These are phyloP conservation scores for Boletus vermiculosoides DNA, from an alignment of 768 basidiomycete genomes.

Conservation along the genomic window DNA sequence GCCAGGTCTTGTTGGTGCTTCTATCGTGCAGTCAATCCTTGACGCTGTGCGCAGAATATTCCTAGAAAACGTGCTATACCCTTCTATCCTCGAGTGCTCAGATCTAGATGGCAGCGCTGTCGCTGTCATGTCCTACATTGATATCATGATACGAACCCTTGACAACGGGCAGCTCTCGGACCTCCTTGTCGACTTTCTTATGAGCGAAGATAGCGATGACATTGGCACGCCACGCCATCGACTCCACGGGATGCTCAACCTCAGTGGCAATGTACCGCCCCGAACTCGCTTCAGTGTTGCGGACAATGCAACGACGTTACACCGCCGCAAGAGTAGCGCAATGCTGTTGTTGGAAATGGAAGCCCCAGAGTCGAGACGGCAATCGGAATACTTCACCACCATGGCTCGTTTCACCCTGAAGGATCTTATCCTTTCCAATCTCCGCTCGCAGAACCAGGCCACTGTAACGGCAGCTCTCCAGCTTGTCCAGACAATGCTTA, in stretches of 20 bases:
- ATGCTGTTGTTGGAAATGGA: conserved; percentile 90
- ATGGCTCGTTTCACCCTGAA: conserved; percentile 89
- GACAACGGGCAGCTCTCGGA: conserved; percentile 65
- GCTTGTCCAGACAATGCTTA: conserved; percentile 73
- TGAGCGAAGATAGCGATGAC: conserved; percentile 82
- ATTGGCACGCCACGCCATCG: conserved; percentile 46
- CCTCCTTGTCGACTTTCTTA: conserved; percentile 73
- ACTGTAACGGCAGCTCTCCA: conserved; percentile 78
- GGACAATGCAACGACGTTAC: conserved; percentile 46
- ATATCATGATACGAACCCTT: conserved; percentile 79
- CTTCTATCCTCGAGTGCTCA: conserved; percentile 90
- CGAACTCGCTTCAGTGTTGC: conserved; percentile 29
- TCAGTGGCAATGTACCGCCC: conserved; percentile 35
- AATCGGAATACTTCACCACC: conserved; percentile 81
- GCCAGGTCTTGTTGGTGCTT: conserved; percentile 67
- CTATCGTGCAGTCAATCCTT: conserved; percentile 81
- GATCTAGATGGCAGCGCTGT: conserved; percentile 93
- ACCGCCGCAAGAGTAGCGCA: conserved; percentile 79
- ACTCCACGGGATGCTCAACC: conserved; percentile 42
- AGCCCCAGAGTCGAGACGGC: conserved; percentile 66
- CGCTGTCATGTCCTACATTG: conserved; percentile 94
- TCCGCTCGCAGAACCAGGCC: conserved; percentile 62
- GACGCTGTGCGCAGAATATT: conserved; percentile 83
- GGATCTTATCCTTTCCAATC: conserved; percentile 79
- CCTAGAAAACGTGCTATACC: conserved; percentile 90